Evolutionary conservation across 352 stramenopile genomes (phyloP), one percentile per base, ranked within the genome.

Genomic region (Phytophthora brassicae): DNA sequence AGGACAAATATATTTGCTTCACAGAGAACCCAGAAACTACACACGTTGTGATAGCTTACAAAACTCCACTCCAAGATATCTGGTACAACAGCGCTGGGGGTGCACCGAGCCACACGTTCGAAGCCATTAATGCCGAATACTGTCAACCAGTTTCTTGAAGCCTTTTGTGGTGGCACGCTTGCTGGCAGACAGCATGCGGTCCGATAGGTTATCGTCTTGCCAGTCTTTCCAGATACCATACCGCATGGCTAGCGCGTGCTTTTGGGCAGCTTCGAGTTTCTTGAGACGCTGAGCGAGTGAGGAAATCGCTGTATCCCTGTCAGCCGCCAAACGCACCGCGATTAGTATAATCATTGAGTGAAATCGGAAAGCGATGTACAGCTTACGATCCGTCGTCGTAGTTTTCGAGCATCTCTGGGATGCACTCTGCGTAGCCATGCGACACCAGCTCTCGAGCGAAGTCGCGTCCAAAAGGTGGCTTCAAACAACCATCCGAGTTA

Each of bases 141-240:
- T 77, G 45, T 72, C 56, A 5, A 84, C 28, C 6, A 86, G 51
- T 45, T 80, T 81, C 49, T 74, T 74, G 12, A 86, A 61, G 5
- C 77, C 72, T 19, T 74, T 71, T 24, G 61, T 60, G 4, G 81
- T 88, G 14, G 72, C 75, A 29, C 85, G 79, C 59, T 84, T 90
- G 13, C 82, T 68, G 7, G 81, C 82, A 0, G 85, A 89, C 22
- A 92, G 20, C 4, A 94, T 52, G 26, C 85, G 81, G 13, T 83
- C 71, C 0, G 68, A 70, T 0, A 94, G 70, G 24, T 81, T 88
- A n/a, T 87, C 77, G 6, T 89, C 81, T 53, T 85, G 68, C 75
- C 79, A 94, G 22, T 88, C 70, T 51, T 84, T 87, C 85, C 85
- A 94, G 19, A 92, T 83, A 7, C 85, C 85, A 28, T 87, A 92